Percentiles rank a stretch among this genome's conserved stretches.
Conservation (phyloP, 1,139 yeast species). For the Taphrina communis region DNA sequence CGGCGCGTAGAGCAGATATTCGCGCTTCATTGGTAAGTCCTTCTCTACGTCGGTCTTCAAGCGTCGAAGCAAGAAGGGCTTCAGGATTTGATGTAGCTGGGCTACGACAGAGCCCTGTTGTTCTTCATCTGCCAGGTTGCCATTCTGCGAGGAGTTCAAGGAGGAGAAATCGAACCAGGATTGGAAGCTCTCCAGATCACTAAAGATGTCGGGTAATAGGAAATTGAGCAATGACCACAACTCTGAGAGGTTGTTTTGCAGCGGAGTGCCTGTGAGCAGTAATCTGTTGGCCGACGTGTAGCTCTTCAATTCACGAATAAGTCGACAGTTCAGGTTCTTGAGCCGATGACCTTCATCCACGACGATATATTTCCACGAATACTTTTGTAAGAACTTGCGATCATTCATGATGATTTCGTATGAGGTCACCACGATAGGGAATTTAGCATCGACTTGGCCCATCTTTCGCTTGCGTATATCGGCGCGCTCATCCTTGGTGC, state of each 20-base stretch:
- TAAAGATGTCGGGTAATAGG: conserved; percentile 85
- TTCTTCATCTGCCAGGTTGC: conserved; percentile 62
- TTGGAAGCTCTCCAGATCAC: conserved; percentile 81
- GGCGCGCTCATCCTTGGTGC: conserved; percentile 63
- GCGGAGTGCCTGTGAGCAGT: conserved; percentile 68
- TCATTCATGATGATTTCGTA: conserved; percentile 82
- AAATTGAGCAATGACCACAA: conserved; percentile 71
- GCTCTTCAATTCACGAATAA: conserved; percentile 72
- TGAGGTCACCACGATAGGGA: conserved; percentile 72
- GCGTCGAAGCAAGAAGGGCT: conserved; percentile 84
- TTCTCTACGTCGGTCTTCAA: conserved; percentile 72
- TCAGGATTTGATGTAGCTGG: conserved; percentile 81
- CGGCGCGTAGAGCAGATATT: conserved; percentile 77
- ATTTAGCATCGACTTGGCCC: conserved; percentile 45
- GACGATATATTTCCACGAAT: conserved; percentile 79
- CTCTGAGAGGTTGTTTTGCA: conserved; percentile 43
- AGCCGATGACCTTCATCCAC: conserved; percentile 97
- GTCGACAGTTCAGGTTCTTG: conserved; percentile 77
- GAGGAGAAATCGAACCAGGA: conserved; percentile 88
- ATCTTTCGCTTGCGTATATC: conserved; percentile 54
- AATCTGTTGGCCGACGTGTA: conserved; percentile 68
- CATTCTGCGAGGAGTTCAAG: conserved; percentile 51
- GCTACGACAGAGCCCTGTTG: conserved; percentile 67
- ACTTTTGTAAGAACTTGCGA: conserved; percentile 58
- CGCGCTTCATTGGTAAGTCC: conserved; percentile 84